Base-by-base conservation (phyloP, 371 early-diverging fungal genomes). In the Mucor irregularis region DNA sequence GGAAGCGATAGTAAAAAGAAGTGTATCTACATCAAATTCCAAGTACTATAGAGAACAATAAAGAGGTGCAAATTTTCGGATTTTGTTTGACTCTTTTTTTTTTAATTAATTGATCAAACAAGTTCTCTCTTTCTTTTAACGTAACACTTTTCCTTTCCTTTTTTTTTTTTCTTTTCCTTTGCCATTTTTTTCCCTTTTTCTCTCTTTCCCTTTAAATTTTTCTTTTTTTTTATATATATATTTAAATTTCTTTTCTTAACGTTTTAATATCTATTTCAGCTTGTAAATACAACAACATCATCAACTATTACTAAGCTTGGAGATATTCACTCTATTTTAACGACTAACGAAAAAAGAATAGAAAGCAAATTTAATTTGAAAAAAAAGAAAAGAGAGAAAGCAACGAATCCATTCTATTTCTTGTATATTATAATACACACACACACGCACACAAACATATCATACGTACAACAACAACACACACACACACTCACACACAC, bases 201-300 rank as follows among this genome's bases (percentile, higher is more conserved):
- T 39, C n/a, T 37, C 11, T 49, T 45, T 45, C 16, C 62, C 50
- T 57, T 58, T 58, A n/a, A n/a, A n/a, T n/a, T n/a, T n/a, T n/a
- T 58, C 58, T 61, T 56, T 61, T 56, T 56, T 53, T 59, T 56
- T 58, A 58, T 59, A 13, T 28, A 28, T 47, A 49, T 25, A 17
- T 33, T 43, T 21, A 31, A 19, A 46, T 47, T 42, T 52, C 52
- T 34, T 56, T 29, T 38, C 50, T 49, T n/a, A 22, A 21, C 46
- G 53, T 53, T 46, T 33, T 56, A 48, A 56, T 58, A 58, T 64
- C 46, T 58, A 34, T 49, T 53, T 52, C 44, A 39, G 30, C 34
- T 42, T 45, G 34, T 26, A 33, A 28, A 56, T 43, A 42, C n/a
- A n/a, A n/a, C n/a, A n/a, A n/a, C n/a, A n/a, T n/a, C n/a, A n/a